Evolutionary conservation across 2,329 filamentous ascomycete genomes (phyloP).

Genomic region (Fusarium sp.): DNA sequence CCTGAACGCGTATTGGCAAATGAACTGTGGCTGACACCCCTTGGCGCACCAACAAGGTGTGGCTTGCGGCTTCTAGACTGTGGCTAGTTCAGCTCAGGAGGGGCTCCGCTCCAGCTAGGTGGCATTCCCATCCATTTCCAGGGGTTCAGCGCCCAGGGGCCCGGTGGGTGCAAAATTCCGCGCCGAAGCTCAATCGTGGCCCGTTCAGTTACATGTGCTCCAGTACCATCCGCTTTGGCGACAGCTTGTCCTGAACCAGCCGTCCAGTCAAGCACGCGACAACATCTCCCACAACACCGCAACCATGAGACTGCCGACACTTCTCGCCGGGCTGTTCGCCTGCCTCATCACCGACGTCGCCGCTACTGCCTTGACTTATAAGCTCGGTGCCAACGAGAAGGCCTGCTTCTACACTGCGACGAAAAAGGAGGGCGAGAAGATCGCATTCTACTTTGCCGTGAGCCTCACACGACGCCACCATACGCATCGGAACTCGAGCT

Average conservation of each 20-base stretch:
- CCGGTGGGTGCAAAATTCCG: conserved; percentile 43
- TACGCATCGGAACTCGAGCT: conserved; percentile 6
- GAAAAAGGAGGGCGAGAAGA: conserved; percentile 83
- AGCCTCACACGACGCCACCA: conserved; percentile 48
- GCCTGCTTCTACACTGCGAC: conserved; percentile 93
- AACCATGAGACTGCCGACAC: conserved; percentile 73
- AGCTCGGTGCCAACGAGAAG: conserved; percentile 89
- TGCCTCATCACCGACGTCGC: conserved; percentile 77
- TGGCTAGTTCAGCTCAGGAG: conserved; percentile 19
- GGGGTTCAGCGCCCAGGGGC: conserved; percentile 25
- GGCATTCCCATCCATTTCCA: neutral
- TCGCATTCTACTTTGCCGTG: conserved; percentile 99
- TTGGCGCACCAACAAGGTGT: conserved; percentile 14
- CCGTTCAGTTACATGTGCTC: conserved; percentile 40
- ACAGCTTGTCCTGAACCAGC: conserved; percentile 47
- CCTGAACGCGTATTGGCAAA: conserved; percentile 31
- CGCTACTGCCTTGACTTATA: conserved; percentile 94
- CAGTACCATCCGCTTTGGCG: conserved; percentile 30
- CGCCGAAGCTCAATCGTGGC: conserved; percentile 46
- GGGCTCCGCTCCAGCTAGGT: conserved; percentile 13
- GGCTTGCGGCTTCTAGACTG: conserved; percentile 21
- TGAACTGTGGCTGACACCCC: conserved; percentile 22
- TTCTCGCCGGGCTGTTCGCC: conserved; percentile 77
- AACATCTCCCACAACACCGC: conserved; percentile 39
- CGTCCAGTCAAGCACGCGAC: conserved; percentile 42